Conservation (phyloP, 2,329 filamentous ascomycete species). For the Penicillium sp. region DNA sequence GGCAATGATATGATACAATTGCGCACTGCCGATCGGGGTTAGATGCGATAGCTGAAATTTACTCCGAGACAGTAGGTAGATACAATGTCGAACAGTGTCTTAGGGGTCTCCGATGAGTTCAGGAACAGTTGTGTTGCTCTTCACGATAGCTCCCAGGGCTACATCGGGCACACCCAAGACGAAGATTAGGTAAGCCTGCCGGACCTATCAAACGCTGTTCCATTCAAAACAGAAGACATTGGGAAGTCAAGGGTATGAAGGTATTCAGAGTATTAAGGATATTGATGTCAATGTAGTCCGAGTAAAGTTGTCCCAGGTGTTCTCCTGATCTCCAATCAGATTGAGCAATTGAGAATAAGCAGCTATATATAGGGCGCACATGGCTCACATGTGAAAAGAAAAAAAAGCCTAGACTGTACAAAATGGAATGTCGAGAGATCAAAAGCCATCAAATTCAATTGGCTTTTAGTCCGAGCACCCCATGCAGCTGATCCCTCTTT, state of each 20-base stretch:
- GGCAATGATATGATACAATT: slow-evolving; percentile 6
- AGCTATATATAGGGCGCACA: neutral
- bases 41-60: neutral
- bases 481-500: neutral
- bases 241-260: neutral
- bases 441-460: neutral
- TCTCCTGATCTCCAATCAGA: neutral
- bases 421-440: neutral
- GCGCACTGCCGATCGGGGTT: slow-evolving; percentile 8
- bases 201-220: slow-evolving; percentile 9
- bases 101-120: slow-evolving; percentile 10
- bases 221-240: slow-evolving; percentile 13
- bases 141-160: slow-evolving; percentile 3
- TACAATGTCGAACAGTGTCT: neutral
- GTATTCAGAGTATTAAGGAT: neutral
- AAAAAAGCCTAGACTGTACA: neutral
- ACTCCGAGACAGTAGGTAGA: slow-evolving; percentile 10
- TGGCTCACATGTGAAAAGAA: neutral
- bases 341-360: neutral
- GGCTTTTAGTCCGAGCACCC: no score
- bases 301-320: neutral
- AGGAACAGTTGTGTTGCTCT: slow-evolving; percentile 15
- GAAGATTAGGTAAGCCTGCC: slow-evolving; percentile 15
- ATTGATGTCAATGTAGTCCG: neutral
- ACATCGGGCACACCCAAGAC: neutral